Evolutionary conservation across 1,284 basidiomycete genomes (phyloP), one percentile per base, ranked within the genome.

Genomic region (Caloboletus firmus): DNA sequence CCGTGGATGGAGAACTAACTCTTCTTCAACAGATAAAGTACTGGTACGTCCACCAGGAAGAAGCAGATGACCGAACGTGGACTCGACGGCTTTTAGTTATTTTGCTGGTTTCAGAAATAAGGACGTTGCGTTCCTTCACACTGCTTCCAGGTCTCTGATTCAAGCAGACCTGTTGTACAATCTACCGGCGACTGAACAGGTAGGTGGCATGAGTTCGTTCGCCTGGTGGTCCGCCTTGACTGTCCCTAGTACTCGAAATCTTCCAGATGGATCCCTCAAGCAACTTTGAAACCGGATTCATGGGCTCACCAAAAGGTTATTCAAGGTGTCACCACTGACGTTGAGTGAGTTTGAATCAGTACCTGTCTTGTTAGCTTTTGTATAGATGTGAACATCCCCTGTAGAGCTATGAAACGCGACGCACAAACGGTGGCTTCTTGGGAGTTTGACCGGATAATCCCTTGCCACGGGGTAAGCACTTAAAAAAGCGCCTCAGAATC

Each of bases 131-230:
- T 97, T 95, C 70, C 81, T 91, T 58, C 96, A 98, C 67, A 74
- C 78, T 15, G 79, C 84, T 0, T 89, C 85, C 15, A 91, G 86
- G 67, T 87, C 89, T 0, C 75, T 98, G 51, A 81, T 98, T 53
- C 78, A 91, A 67, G 96, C 91, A 1, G 96, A 99, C 69, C 76
- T 98, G 42, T 70, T 98, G 5, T 87, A 96, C 77, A 98, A 98
- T 73, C 76, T 98, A 7, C 95, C 95, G 0, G 79, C 83, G 5
- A 86, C 72, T 0, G 95, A 98, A 72, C 95, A 98, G 75, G 90
- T 89, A 34, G 42, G 69, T 53, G 12, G 1, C 15, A 35, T 24
- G 18, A n/a, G n/a, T 30, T 37, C n/a, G 55, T 24, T 26, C 37
- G 45, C 34, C 43, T 5, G 30, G 24, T 5, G 35, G 30, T 50